Evolutionary conservation across 768 basidiomycete genomes (phyloP).

Genomic region (Russula compacta): DNA sequence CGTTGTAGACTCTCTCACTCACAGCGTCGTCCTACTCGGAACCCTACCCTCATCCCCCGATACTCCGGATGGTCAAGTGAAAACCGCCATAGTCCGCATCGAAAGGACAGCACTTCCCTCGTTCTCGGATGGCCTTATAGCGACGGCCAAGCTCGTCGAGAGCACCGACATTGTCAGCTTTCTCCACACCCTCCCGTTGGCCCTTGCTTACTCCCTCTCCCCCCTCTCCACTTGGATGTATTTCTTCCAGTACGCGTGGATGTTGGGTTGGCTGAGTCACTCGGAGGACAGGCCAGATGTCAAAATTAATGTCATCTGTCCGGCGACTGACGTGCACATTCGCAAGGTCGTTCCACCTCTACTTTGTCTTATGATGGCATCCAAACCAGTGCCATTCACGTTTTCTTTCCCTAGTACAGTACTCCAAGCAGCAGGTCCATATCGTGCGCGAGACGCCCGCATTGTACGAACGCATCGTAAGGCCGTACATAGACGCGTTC

Average conservation of each 20-base stretch:
- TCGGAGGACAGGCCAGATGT: conserved; percentile 46
- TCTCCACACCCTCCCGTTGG: background rate
- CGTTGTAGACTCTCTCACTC: conserved; percentile 10
- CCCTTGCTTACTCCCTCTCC: background rate
- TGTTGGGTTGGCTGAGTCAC: conserved; percentile 59
- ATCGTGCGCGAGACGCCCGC: conserved; percentile 81
- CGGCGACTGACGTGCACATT: conserved; percentile 86
- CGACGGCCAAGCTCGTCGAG: conserved; percentile 40
- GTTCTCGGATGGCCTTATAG: conserved; percentile 34
- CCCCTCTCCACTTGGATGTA: conserved; percentile 8
- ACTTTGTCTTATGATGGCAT: background rate
- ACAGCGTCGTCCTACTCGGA: conserved; percentile 12
- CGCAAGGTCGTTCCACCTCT: conserved; percentile 46
- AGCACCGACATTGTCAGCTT: conserved; percentile 58
- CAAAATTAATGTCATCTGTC: conserved; percentile 77
- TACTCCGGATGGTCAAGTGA: background rate
- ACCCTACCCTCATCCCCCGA: background rate
- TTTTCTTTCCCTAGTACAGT: conserved; percentile 37
- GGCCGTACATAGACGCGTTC: conserved; percentile 71
- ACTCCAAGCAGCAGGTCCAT: conserved; percentile 59
- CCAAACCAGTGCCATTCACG: background rate
- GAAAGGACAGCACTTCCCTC: conserved; percentile 64
- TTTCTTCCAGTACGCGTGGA: conserved; percentile 66
- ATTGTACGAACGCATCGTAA: conserved; percentile 60
- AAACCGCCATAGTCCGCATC: conserved; percentile 60